Percentiles rank a stretch among this genome's conserved stretches.
Conservation (phyloP, 2,329 filamentous ascomycete genomes). For the Teratosphaeria destructans region DNA sequence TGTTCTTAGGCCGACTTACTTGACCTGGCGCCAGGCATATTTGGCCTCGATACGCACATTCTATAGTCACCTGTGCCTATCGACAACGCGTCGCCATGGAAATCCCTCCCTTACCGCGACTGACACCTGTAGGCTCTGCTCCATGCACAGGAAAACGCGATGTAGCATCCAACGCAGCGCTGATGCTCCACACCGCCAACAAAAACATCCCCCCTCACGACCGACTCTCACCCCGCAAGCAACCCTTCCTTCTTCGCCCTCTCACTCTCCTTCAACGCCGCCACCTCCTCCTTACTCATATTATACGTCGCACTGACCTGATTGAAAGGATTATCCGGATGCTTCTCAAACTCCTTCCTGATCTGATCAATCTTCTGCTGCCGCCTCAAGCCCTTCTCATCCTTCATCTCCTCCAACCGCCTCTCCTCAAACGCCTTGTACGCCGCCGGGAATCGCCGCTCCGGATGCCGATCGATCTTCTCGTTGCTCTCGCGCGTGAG, state of each 20-base stretch:
- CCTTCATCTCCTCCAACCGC: slow-evolving; percentile 72
- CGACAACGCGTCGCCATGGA: no score
- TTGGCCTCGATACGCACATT: no score
- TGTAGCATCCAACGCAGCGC: not conserved
- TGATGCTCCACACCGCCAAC: not conserved
- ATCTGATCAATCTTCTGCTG: slow-evolving; percentile 79
- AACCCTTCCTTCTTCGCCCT: slow-evolving; percentile 21
- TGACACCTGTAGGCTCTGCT: no score
- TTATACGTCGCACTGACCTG: slow-evolving; percentile 70
- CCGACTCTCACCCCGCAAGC: slow-evolving; percentile 5
- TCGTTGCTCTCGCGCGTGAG: slow-evolving; percentile 47
- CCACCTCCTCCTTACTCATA: slow-evolving; percentile 65
- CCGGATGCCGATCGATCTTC: slow-evolving; percentile 81
- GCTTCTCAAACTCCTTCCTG: slow-evolving; percentile 87
- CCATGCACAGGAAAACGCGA: no score
- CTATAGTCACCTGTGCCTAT: no score
- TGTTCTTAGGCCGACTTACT: no score
- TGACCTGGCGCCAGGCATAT: no score
- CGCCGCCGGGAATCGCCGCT: slow-evolving; percentile 77
- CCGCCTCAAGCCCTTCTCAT: slow-evolving; percentile 68
- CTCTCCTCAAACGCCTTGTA: slow-evolving; percentile 74
- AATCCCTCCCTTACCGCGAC: no score
- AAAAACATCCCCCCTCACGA: not conserved
- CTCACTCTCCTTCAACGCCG: slow-evolving; percentile 44
- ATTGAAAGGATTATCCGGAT: slow-evolving; percentile 91